Evolutionary conservation across 2,329 filamentous ascomycete species (phyloP), one percentile per base, ranked within the genome.

Genomic region (Magnaporthales sp.): DNA sequence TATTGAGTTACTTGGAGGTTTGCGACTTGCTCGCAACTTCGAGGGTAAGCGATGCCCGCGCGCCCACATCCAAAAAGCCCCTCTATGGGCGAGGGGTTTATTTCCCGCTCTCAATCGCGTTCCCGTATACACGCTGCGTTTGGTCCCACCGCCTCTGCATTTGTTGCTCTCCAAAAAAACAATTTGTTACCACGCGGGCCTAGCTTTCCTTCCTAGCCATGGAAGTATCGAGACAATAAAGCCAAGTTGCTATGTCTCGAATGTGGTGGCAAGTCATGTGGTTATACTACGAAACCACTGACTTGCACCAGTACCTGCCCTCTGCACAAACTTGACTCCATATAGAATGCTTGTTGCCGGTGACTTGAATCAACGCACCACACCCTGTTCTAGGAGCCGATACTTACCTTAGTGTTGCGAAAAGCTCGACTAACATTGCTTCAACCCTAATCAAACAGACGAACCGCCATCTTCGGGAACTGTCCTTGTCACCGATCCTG

Each of bases 401-500:
- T 31, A 26, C 27, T 61, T 22, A 8, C 66, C 4, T 61, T 22
- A 27, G 19, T 22, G 22, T 46, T 27, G 27, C n/a, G 3, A 26
- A 13, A 58, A 26, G n/a, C 54, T 10, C 24, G 54, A 31, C 64
- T 66, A 24, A 61, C 38, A 27, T 19, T 15, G 31, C 31, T 9
- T 4, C 38, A 29, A n/a, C 38, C 1, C 60, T 15, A n/a, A 26
- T 22, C 5, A 51, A 27, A 66, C 73, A 89, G 87, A 84, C 84
- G 54, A 88, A 81, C 68, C 89, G 84, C 73, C 83, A 83, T 68
- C 81, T 92, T 65, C 86, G 89, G 69, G 74, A 76, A 60, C 81
- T 91, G 63, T 87, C 86, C 27, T 80, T 86, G 60, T 82, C 88
- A 58, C 89, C 89, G n/a, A 80, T 90, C 66, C 78, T 91, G 19